Evolutionary conservation across 768 basidiomycete genomes (phyloP).

Genomic region (Pleurotus giganteus): DNA sequence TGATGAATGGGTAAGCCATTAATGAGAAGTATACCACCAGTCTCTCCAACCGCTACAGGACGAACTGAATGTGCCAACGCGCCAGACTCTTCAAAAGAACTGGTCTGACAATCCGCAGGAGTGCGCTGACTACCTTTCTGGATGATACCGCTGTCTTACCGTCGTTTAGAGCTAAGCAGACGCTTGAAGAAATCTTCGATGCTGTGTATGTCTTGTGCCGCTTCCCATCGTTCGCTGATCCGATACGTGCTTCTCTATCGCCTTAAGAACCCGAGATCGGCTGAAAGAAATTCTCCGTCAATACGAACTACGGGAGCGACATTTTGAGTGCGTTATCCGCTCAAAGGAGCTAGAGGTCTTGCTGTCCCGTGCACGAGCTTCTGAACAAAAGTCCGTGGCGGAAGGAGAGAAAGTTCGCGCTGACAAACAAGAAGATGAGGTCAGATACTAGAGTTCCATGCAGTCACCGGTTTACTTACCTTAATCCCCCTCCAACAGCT

Average conservation of each 20-base stretch:
- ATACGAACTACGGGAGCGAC: conserved; percentile 87
- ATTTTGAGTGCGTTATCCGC: conserved; percentile 89
- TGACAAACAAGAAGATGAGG: conserved; percentile 74
- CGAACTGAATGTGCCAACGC: conserved; percentile 59
- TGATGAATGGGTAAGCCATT: conserved; percentile 58
- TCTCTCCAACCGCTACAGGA: conserved; percentile 39
- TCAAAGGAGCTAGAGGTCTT: conserved; percentile 91
- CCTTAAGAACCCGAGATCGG: conserved; percentile 72
- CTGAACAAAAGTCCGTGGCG: conserved; percentile 82
- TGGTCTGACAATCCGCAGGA: conserved; percentile 77
- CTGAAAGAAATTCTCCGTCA: conserved; percentile 85
- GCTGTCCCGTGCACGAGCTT: conserved; percentile 81
- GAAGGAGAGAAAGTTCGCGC: conserved; percentile 71
- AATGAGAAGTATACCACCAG: background rate
- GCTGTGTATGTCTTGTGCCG: conserved; percentile 58
- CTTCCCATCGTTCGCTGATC: conserved; percentile 4
- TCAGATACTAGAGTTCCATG: conserved; percentile 29
- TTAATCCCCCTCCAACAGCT: conserved; percentile 38
- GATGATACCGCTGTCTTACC: conserved; percentile 8
- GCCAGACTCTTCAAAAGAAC: conserved; percentile 74
- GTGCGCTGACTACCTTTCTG: conserved; percentile 38
- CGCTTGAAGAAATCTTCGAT: conserved; percentile 83
- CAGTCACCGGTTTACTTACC: conserved; percentile 14
- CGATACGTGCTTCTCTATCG: conserved; percentile 6
- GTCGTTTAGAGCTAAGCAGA: conserved; percentile 58